Percentiles rank a stretch among this genome's conserved stretches.
These are phyloP conservation scores for Bretziella fagacearum DNA, from an alignment of 2,329 filamentous ascomycete genomes.

Conservation along the genomic window DNA sequence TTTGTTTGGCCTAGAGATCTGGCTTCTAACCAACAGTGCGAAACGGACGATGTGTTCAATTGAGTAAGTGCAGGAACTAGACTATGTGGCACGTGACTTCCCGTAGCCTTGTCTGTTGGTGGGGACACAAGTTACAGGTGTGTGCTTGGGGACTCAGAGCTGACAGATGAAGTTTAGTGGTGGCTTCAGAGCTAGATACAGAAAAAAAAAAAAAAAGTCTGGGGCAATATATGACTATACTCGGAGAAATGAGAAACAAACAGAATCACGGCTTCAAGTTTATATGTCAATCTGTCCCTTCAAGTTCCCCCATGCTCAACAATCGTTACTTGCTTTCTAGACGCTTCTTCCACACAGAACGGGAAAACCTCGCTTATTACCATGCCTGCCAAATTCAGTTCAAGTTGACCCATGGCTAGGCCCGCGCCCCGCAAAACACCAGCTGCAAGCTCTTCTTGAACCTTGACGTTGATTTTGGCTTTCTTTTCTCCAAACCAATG, in stretches of 20 bases:
- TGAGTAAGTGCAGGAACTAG: conserved; percentile 2
- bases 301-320: too few species aligned
- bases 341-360: neutral
- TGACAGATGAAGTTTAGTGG: too few species aligned
- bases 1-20: conserved; percentile 27
- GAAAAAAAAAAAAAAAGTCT: neutral
- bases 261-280: too few species aligned
- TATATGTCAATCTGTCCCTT: too few species aligned
- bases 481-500: too few species aligned
- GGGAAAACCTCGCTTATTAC: neutral
- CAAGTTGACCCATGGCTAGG: neutral
- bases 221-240: neutral
- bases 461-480: too few species aligned
- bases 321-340: too few species aligned
- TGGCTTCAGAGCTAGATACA: too few species aligned
- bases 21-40: conserved; percentile 23
- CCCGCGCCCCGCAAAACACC: neutral
- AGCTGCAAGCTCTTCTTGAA: neutral
- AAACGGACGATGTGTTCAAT: conserved; percentile 29
- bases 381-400: conserved; percentile 1
- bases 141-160: too few species aligned
- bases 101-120: neutral
- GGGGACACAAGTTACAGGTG: too few species aligned
- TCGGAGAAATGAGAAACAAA: too few species aligned
- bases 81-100: too few species aligned